These are phyloP conservation scores for Phytopythium helicoides DNA, from an alignment of 352 stramenopile species.

Conservation along the genomic window DNA sequence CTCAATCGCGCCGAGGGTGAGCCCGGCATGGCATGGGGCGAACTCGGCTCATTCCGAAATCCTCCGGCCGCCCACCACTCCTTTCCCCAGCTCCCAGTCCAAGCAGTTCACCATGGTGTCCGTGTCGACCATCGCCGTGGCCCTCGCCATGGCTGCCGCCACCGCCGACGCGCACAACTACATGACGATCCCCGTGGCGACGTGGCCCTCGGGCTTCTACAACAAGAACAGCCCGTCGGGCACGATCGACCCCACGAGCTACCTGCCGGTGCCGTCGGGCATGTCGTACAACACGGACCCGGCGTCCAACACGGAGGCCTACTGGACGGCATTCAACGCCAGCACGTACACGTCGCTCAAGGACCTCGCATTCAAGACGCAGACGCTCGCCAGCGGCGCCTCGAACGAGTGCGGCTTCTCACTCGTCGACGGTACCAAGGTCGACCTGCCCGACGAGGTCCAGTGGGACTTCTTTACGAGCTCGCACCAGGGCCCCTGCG, in stretches of 20 bases:
- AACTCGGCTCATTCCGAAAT: slow-evolving; percentile 22
- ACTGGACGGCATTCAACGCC: slow-evolving; percentile 19
- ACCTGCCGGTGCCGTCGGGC: slow-evolving; percentile 32
- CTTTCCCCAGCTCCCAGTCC: neutral
- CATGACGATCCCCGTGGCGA: slow-evolving; percentile 39
- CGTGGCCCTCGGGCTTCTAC: slow-evolving; percentile 32
- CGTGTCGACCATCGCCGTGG: slow-evolving; percentile 22
- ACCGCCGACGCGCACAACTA: slow-evolving; percentile 39
- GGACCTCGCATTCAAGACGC: slow-evolving; percentile 9
- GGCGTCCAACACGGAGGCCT: slow-evolving; percentile 20
- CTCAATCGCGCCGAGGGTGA: too few relatives aligned
- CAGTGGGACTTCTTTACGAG: slow-evolving; percentile 20
- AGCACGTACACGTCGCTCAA: slow-evolving; percentile 16
- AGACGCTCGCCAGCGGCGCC: slow-evolving; percentile 18
- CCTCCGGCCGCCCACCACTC: slow-evolving; percentile 10
- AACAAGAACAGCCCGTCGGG: slow-evolving; percentile 38
- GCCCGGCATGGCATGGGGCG: neutral
- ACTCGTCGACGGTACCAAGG: neutral
- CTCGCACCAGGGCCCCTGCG: slow-evolving; percentile 26
- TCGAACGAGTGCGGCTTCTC: slow-evolving; percentile 21
- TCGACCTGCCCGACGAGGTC: slow-evolving; percentile 15
- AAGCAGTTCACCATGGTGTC: slow-evolving; percentile 24
- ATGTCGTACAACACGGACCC: slow-evolving; percentile 36
- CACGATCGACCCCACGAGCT: slow-evolving; percentile 30
- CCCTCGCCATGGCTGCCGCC: slow-evolving; percentile 13